Evolutionary conservation across 169 alveolate species (phyloP).

Genomic region (Plasmodium vivax): DNA sequence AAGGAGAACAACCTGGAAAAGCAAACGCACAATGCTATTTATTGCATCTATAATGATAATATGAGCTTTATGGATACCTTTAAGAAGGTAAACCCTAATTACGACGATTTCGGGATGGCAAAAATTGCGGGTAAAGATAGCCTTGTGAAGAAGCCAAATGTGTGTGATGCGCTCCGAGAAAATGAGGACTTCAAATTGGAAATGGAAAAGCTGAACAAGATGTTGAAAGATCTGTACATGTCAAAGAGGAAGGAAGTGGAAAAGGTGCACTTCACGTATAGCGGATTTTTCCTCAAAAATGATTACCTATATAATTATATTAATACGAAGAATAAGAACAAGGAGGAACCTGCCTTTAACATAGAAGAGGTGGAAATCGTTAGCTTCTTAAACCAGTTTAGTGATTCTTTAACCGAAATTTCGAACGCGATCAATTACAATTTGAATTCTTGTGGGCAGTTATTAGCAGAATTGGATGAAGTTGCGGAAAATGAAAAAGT

Average conservation of each 20-base stretch:
- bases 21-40: constrained; percentile 54
- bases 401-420: constrained; percentile 49
- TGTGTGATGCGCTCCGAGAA: constrained; percentile 46
- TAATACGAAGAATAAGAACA: constrained; percentile 36
- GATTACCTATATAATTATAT: constrained; percentile 61
- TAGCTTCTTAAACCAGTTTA: constrained; percentile 39
- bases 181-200: constrained; percentile 43
- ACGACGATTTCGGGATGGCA: constrained; percentile 31
- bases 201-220: constrained; percentile 63
- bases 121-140: constrained; percentile 8
- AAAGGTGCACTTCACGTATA: constrained; percentile 68
- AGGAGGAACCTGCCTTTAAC: constrained; percentile 28
- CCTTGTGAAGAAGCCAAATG: constrained; percentile 20
- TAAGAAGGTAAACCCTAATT: constrained; percentile 23
- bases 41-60: constrained; percentile 69
- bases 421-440: constrained; percentile 31
- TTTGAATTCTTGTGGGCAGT: constrained; percentile 66
- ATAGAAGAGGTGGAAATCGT: constrained; percentile 59
- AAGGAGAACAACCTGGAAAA: constrained; percentile 48
- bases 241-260: constrained; percentile 72
- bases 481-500: constrained; percentile 44
- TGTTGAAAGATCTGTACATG: constrained; percentile 62
- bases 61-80: constrained; percentile 46
- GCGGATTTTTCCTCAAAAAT: constrained; percentile 62
- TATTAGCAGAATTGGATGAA: constrained; percentile 47